A percentile compares a stretch with the other conserved stretches of the same genome.
These are phyloP conservation scores for Seminavis robusta DNA, from an alignment of 108 stramenopile species.

Conservation along the genomic window DNA sequence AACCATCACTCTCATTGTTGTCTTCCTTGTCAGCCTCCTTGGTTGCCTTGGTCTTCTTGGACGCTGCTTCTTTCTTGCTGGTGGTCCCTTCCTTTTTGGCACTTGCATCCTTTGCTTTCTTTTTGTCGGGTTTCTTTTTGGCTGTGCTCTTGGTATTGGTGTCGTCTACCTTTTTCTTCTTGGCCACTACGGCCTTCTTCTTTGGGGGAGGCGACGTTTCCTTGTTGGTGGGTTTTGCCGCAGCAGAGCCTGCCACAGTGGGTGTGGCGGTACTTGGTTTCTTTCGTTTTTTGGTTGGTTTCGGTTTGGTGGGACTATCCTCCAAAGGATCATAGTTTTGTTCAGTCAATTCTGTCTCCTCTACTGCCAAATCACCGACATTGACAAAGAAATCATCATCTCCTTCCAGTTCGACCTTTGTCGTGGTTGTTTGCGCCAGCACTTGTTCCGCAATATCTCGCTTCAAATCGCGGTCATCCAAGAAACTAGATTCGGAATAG, in stretches of 20 bases:
- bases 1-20: background rate
- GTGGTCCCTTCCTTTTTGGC: background rate
- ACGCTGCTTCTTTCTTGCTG: background rate
- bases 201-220: background rate
- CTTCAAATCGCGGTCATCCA: slow-evolving; percentile 73
- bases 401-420: slow-evolving; percentile 73
- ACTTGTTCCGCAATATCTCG: slow-evolving; percentile 81
- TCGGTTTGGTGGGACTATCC: slow-evolving; percentile 24
- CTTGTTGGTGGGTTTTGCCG: slow-evolving; percentile 3
- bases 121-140: background rate
- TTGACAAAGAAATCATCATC: slow-evolving; percentile 87
- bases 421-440: slow-evolving; percentile 58
- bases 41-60: slow-evolving; percentile 1
- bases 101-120: background rate
- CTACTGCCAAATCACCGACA: slow-evolving; percentile 79
- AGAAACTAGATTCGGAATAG: slow-evolving; percentile 62
- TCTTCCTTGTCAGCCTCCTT: background rate
- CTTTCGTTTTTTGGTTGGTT: slow-evolving; percentile 21
- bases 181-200: slow-evolving; percentile 30
- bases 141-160: slow-evolving; percentile 2
- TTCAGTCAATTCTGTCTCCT: slow-evolving; percentile 59
- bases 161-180: slow-evolving; percentile 8
- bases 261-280: background rate
- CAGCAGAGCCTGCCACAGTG: background rate
- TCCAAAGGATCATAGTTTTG: slow-evolving; percentile 58